Conservation (phyloP, 805 yeast species). For the Candida dendrica region DNA sequence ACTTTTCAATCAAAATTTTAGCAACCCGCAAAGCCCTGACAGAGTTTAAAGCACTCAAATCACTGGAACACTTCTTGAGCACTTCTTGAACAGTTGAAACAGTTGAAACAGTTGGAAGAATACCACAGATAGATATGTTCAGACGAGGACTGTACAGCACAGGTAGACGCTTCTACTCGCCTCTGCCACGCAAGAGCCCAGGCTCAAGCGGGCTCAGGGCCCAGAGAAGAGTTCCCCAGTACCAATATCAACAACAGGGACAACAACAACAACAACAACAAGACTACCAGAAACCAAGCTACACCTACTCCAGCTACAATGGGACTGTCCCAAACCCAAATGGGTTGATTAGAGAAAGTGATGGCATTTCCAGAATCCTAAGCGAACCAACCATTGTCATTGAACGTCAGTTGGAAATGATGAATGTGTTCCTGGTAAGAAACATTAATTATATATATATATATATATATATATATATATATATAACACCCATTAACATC, state of each 20-base stretch:
- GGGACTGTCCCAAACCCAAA: slow-evolving; percentile 29
- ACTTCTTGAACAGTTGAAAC: too few relatives aligned
- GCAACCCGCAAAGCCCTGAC: too few relatives aligned
- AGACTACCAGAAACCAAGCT: neutral
- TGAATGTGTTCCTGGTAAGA: slow-evolving; percentile 66
- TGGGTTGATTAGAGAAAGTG: slow-evolving; percentile 47
- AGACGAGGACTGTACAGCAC: neutral
- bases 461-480: too few relatives aligned
- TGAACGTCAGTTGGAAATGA: slow-evolving; percentile 81
- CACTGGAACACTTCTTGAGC: too few relatives aligned
- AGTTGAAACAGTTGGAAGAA: too few relatives aligned
- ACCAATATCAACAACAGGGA: too few relatives aligned
- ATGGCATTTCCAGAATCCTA: slow-evolving; percentile 55
- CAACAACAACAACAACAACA: too few relatives aligned
- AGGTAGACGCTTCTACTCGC: slow-evolving; percentile 6
- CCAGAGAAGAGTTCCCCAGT: too few relatives aligned
- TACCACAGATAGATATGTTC: neutral
- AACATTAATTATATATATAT: too few relatives aligned
- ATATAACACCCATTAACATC: too few relatives aligned
- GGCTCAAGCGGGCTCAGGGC: neutral
- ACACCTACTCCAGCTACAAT: slow-evolving; percentile 1
- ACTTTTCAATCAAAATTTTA: too few relatives aligned
- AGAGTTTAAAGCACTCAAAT: too few relatives aligned
- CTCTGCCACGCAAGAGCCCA: neutral
- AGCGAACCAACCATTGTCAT: slow-evolving; percentile 79